Evolutionary conservation across 2,329 filamentous ascomycete genomes (phyloP), one percentile per base, ranked within the genome.

Genomic region (Chalaropsis thielavioides): DNA sequence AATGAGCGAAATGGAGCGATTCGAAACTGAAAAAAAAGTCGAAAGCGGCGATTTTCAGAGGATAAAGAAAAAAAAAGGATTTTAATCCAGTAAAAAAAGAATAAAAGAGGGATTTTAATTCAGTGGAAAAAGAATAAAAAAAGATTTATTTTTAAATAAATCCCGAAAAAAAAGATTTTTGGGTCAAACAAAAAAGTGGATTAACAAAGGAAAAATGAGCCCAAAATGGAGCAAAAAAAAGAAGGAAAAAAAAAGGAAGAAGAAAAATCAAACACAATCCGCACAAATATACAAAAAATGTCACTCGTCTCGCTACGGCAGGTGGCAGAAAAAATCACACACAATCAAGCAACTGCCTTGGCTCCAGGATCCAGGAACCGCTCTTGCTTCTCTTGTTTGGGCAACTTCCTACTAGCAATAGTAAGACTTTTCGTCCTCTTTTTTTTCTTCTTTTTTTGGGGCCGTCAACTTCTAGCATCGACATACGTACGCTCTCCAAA

Each of bases 151-250:
- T n/a, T 46, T 46, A 3, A n/a, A n/a, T 46, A 62, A 62, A 51
- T 49, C 19, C 43, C 6, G 24, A 19, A 15, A 41, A 41, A 63
- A 54, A 63, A 19, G n/a, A 54, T 56, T 56, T 56, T 56, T 56
- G 22, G 46, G 35, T n/a, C 19, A 41, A 64, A 40, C 44, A 54
- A 27, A 46, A 51, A 40, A n/a, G n/a, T 43, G 59, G 61, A 63
- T 27, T 17, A 60, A 38, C n/a, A 44, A 5, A 19, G 41, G 24
- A 44, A 66, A 64, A 65, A 40, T 17, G 43, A 58, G 58, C n/a
- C 24, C n/a, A 46, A 41, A 60, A 60, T 46, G 19, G 38, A 38
- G 35, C 11, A 40, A 59, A 31, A 59, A 35, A 56, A 62, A 58
- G 22, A 59, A n/a, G 58, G 24, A 40, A n/a, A 24, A 38, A 58